Evolutionary conservation across 1,284 basidiomycete species (phyloP), one percentile per base, ranked within the genome.

Genomic region (Rhodotorula sp.): DNA sequence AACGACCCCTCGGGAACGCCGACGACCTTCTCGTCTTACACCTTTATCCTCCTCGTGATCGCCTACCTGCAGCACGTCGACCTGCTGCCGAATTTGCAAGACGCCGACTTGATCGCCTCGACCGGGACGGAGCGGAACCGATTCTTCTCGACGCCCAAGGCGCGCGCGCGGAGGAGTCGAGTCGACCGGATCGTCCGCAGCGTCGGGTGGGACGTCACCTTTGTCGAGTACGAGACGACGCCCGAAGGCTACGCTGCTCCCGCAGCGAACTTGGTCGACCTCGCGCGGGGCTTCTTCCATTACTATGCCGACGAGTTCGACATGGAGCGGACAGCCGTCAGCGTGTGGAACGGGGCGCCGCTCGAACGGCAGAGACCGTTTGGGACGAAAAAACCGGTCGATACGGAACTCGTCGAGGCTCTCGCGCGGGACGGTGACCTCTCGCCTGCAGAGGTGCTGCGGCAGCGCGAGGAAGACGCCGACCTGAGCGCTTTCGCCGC

Each of bases 71-170:
- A 81, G 67, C 56, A 70, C 2, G 67, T 73, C 57, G 70, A 72
- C 0, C 49, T 80, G 52, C 69, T 82, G 23, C 81, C 81, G 2
- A 81, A 81, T 60, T 71, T 82, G 7, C 81, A 82, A 57, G 76
- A 76, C 56, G 62, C 72, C 3, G 31, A 48, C 7, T 70, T 81
- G 10, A 77, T 81, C 47, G 64, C 58, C 3, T 61, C 60, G 23
- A 69, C 67, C 65, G 23, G 60, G 68, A 55, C 72, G 15, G 21
- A 69, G 58, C 60, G 56, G 16, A 31, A 71, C 59, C 62, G 72
- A 74, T 67, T 81, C 77, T 75, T 67, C 71, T 72, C 70, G 55
- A 73, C 64, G 45, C 72, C 60, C 38, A 60, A 60, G 57, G 72
- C 59, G 59, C 67, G 57, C 65, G 62, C 43, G 12, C 38, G 58